These are phyloP conservation scores for Trichophyton mentagrophytes DNA, from an alignment of 2,329 filamentous ascomycete genomes.

Conservation along the genomic window DNA sequence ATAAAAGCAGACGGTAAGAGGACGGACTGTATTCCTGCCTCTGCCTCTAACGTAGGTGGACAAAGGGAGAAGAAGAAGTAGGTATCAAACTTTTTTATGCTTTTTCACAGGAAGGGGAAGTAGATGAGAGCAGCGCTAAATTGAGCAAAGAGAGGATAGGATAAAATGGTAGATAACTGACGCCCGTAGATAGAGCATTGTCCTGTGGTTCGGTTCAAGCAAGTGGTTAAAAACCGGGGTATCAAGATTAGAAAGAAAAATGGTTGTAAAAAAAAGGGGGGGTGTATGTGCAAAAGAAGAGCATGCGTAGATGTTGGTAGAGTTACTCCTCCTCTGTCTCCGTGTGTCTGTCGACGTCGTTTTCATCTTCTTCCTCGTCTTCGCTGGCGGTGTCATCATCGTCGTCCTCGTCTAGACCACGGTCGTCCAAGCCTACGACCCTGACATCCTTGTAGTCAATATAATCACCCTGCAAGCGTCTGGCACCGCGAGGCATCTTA, in stretches of 20 bases:
- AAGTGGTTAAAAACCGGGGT: background rate
- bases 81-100: background rate
- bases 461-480: slow-evolving; percentile 79
- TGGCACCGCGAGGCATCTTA: slow-evolving; percentile 70
- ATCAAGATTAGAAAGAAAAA: slow-evolving; percentile 1
- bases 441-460: slow-evolving; percentile 54
- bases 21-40: background rate
- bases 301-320: background rate
- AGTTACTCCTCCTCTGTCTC: slow-evolving; percentile 22
- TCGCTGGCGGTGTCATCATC: slow-evolving; percentile 35
- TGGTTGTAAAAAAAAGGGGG: background rate
- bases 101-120: background rate
- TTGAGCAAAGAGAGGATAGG: background rate
- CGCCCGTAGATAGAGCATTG: background rate
- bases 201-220: background rate
- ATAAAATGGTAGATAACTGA: background rate
- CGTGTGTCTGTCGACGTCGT: slow-evolving; percentile 24
- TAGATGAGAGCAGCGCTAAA: background rate
- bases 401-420: slow-evolving; percentile 40
- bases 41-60: background rate
- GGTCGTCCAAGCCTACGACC: slow-evolving; percentile 55
- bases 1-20: background rate
- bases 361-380: slow-evolving; percentile 19
- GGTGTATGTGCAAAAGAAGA: background rate
- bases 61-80: background rate